Percentiles rank a stretch among this genome's conserved stretches.
These are phyloP conservation scores for Botrytis elliptica DNA, from an alignment of 2,329 filamentous ascomycete species.

Conservation along the genomic window DNA sequence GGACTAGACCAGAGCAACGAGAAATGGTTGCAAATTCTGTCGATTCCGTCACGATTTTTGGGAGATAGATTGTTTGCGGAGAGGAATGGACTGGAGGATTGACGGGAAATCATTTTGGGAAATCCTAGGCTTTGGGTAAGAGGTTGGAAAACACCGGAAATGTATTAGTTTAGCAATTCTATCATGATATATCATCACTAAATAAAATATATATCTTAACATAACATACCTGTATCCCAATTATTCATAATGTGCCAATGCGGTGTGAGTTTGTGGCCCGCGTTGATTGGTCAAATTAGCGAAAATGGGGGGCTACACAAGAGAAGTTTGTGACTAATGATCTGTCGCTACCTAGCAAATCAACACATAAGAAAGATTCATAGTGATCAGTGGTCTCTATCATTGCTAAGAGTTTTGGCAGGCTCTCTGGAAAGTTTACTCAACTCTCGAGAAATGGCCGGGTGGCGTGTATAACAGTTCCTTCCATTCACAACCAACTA, in stretches of 20 bases:
- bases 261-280: background rate
- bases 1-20: background rate
- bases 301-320: background rate
- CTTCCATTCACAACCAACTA: background rate
- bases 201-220: background rate
- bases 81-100: background rate
- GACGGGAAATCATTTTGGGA: background rate
- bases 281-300: background rate
- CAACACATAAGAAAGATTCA: accelerated
- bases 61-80: background rate
- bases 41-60: background rate
- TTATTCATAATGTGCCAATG: background rate
- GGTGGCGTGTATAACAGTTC: background rate
- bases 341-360: background rate
- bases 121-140: background rate
- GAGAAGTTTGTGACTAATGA: background rate
- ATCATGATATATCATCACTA: background rate
- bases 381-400: background rate
- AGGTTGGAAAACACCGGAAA: background rate
- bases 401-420: background rate
- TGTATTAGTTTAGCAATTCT: background rate
- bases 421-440: background rate
- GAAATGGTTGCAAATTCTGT: background rate
- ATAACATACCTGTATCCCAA: background rate
- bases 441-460: background rate